A percentile compares a stretch with the other conserved stretches of the same genome.
These are phyloP conservation scores for Effrenium voratum DNA, from an alignment of 73 alveolate genomes.

Conservation along the genomic window DNA sequence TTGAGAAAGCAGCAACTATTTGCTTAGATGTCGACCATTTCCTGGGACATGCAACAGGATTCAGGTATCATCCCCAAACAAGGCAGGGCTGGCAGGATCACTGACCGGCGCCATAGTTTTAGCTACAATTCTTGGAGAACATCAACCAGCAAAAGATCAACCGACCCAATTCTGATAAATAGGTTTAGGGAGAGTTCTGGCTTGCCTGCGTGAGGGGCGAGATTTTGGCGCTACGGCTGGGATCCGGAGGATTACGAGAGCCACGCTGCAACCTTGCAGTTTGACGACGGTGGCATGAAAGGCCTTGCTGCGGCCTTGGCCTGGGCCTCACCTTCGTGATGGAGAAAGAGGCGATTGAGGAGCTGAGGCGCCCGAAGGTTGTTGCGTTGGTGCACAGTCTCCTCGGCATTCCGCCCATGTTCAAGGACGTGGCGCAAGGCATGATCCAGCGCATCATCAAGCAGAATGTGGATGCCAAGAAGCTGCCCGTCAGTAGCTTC, in stretches of 20 bases:
- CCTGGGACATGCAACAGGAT: no score
- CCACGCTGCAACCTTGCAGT: not conserved
- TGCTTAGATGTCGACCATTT: no score
- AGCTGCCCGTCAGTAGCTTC: not conserved
- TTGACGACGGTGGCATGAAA: conserved; percentile 53
- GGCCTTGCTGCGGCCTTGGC: conserved; percentile 2
- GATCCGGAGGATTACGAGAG: not conserved
- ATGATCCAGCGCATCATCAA: conserved; percentile 44
- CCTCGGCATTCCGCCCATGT: not conserved
- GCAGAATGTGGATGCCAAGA: conserved; percentile 43
- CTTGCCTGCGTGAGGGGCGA: not conserved
- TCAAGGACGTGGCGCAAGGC: not conserved
- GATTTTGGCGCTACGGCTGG: not conserved
- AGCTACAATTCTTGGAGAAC: not conserved
- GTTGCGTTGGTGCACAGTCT: not conserved
- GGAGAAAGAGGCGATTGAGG: not conserved
- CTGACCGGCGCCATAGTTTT: no score
- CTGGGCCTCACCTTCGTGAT: not conserved
- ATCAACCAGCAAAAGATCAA: not conserved
- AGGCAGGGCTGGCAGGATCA: no score
- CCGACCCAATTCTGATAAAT: not conserved
- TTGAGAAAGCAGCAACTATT: no score
- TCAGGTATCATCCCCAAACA: no score
- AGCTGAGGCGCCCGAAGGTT: not conserved
- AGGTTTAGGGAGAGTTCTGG: not conserved